Percentiles rank a stretch among this genome's conserved stretches.
These are phyloP conservation scores for Melastoma candidum DNA, from an alignment of 441 rosid genomes.

Conservation along the genomic window DNA sequence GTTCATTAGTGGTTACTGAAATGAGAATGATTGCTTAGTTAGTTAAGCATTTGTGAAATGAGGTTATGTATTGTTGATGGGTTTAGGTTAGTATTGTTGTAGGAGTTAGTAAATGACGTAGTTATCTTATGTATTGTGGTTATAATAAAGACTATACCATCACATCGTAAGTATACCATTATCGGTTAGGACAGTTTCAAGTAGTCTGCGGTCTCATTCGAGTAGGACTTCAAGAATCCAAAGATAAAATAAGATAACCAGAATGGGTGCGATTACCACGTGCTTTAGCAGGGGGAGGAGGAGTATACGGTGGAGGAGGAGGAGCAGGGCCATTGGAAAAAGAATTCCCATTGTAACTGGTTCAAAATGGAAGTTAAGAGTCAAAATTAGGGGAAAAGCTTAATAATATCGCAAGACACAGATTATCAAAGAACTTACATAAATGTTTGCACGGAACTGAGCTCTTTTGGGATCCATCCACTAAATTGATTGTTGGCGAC, in stretches of 20 bases:
- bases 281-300: conserved; percentile 45
- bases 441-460: conserved; percentile 49
- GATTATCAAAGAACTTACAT: conserved; percentile 36
- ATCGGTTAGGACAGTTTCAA: conserved; percentile 37
- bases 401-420: background rate
- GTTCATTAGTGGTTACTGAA: too few species aligned
- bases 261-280: conserved; percentile 32
- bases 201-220: too few species aligned
- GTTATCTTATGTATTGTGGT: conserved; percentile 17
- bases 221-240: too few species aligned
- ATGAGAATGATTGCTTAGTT: too few species aligned
- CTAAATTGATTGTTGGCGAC: conserved; percentile 79
- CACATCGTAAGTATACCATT: conserved; percentile 65
- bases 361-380: conserved; percentile 8
- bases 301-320: conserved; percentile 49
- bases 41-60: too few species aligned
- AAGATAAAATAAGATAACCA: conserved; percentile 8
- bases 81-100: too few species aligned
- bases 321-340: conserved; percentile 78
- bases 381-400: background rate
- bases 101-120: conserved; percentile 1
- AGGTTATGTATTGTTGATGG: too few species aligned
- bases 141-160: conserved; percentile 8
- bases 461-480: conserved; percentile 85
- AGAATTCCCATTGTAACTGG: conserved; percentile 78